Conservation (phyloP, 768 basidiomycete genomes). For the Lactarius pseudohatsudake region DNA sequence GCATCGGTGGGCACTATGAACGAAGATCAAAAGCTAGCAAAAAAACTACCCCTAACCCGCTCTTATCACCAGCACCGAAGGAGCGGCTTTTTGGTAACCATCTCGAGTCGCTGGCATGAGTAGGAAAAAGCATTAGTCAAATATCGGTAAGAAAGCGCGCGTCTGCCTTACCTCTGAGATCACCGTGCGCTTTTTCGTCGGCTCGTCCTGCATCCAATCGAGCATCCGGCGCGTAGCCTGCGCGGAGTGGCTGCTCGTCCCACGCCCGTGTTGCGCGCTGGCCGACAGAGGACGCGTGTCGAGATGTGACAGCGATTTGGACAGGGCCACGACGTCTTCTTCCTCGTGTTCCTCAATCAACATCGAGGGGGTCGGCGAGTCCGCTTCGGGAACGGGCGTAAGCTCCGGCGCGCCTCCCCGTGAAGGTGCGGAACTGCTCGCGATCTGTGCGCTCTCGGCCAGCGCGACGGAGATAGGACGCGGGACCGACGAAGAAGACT, state of each 20-base stretch:
- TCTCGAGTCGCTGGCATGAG: slow-evolving; percentile 63
- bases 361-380: slow-evolving; percentile 25
- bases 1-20: neutral
- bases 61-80: slow-evolving; percentile 64
- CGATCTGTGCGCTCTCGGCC: neutral
- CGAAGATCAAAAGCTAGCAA: neutral
- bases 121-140: neutral
- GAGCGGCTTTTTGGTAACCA: slow-evolving; percentile 63
- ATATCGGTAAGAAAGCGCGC: neutral
- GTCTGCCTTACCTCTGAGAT: slow-evolving; percentile 61
- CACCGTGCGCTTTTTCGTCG: slow-evolving; percentile 54
- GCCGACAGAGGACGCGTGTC: slow-evolving; percentile 46
- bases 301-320: slow-evolving; percentile 72
- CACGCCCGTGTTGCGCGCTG: slow-evolving; percentile 35
- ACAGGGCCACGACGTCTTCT: slow-evolving; percentile 76
- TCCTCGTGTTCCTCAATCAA: slow-evolving; percentile 43
- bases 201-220: slow-evolving; percentile 48
- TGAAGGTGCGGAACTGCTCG: slow-evolving; percentile 24
- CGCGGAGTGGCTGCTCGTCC: slow-evolving; percentile 37
- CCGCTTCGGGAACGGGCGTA: slow-evolving; percentile 24
- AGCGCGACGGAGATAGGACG: slow-evolving; percentile 11
- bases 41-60: slow-evolving; percentile 7
- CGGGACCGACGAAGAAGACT: slow-evolving; percentile 19
- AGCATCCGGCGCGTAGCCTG: slow-evolving; percentile 38
- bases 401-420: slow-evolving; percentile 26